phyloP scores from a whole-genome alignment of 768 basidiomycete genomes.

The Boletus sp. region DNA sequence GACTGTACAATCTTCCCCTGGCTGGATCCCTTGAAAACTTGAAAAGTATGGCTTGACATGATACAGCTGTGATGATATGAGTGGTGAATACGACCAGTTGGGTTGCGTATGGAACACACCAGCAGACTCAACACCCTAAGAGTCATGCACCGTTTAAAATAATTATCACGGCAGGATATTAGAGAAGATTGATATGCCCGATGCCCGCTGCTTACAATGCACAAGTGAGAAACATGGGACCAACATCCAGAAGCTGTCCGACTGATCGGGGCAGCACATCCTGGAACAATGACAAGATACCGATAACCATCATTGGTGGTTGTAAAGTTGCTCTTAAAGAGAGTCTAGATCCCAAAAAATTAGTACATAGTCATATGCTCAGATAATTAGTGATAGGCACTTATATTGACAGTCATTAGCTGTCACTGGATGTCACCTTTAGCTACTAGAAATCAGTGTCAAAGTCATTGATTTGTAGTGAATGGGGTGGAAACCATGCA shows the following conservation, averaged over 20 bases:
- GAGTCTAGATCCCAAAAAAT: too few species aligned
- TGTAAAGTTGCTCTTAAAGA: too few species aligned
- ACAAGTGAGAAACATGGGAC: not conserved
- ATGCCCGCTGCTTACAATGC: not conserved
- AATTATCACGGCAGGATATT: not conserved
- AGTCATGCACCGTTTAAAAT: not conserved
- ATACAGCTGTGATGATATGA: not conserved
- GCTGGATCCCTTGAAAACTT: constrained; percentile 24
- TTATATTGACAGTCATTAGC: not conserved
- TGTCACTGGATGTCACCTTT: not conserved
- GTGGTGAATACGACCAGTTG: not conserved
- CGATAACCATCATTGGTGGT: too few species aligned
- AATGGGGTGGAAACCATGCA: too few species aligned
- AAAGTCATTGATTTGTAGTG: too few species aligned
- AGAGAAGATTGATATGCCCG: not conserved
- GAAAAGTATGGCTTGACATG: constrained; percentile 14
- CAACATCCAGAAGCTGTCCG: not conserved
- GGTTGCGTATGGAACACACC: not conserved
- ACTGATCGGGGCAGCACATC: not conserved
- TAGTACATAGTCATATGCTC: too few species aligned
- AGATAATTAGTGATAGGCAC: too few species aligned
- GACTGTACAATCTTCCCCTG: not conserved
- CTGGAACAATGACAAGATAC: too few species aligned
- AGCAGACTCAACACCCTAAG: not conserved
- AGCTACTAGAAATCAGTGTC: not conserved